A percentile compares a stretch with the other conserved stretches of the same genome.
These are phyloP conservation scores for Malus sylvestris DNA, from an alignment of 306 rosid genomes.

Conservation along the genomic window DNA sequence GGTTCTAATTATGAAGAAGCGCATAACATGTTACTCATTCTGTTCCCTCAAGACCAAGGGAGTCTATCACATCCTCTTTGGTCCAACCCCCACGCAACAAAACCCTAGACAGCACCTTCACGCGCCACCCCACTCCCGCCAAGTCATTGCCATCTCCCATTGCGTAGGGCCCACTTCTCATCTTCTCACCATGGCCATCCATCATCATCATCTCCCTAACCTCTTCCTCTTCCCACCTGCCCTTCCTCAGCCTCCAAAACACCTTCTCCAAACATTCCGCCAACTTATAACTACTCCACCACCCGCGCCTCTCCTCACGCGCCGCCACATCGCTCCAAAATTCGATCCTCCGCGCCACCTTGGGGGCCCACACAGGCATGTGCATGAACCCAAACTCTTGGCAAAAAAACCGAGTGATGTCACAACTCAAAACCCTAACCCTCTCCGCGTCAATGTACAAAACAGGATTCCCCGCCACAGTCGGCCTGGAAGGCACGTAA, in stretches of 20 bases:
- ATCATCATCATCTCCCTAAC: conserved; percentile 69
- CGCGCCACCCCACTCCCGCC: conserved; percentile 32
- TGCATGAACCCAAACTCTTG: conserved; percentile 30
- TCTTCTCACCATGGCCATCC: conserved; percentile 28
- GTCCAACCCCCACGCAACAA: conserved; percentile 88
- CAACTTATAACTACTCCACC: conserved; percentile 36
- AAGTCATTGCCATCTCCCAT: not conserved
- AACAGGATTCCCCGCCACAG: conserved; percentile 60
- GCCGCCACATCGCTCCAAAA: conserved; percentile 66
- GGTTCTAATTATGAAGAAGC: not conserved
- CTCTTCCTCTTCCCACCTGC: conserved; percentile 89
- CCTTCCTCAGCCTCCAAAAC: conserved; percentile 50
- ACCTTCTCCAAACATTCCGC: conserved; percentile 48
- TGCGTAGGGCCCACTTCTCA: not conserved
- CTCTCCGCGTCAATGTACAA: conserved; percentile 43
- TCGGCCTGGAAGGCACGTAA: conserved; percentile 46
- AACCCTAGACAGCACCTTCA: conserved; percentile 26
- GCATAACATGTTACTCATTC: too few relatives aligned
- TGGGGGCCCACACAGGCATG: conserved; percentile 76
- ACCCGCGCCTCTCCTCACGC: conserved; percentile 10
- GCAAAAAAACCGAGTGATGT: conserved; percentile 48
- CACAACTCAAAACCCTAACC: conserved; percentile 41
- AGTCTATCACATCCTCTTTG: conserved; percentile 61
- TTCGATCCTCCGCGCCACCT: conserved; percentile 26
- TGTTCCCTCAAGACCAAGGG: too few relatives aligned